Conservation (phyloP, 225 moss, liverwort and hornwort genomes). For the Pseudisothecium myosuroides region DNA sequence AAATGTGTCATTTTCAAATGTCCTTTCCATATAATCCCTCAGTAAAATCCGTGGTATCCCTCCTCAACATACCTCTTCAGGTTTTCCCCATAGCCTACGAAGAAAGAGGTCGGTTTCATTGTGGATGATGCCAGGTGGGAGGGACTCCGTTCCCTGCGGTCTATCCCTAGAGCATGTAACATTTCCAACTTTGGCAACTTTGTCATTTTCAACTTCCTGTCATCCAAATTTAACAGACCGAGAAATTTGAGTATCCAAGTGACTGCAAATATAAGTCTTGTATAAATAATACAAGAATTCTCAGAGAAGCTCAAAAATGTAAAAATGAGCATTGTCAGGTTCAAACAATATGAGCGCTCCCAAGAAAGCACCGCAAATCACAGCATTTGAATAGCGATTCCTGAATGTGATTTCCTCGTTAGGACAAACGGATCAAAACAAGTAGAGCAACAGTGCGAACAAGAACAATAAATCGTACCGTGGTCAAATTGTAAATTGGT, state of each 20-base stretch:
- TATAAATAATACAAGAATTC: not conserved
- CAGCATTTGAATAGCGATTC: not conserved
- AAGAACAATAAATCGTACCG: not conserved
- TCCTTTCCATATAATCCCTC: not conserved
- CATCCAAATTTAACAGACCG: not conserved
- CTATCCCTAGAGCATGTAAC: conserved; percentile 17
- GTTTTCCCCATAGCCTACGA: conserved; percentile 46
- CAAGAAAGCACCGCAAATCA: not conserved
- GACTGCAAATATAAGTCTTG: not conserved
- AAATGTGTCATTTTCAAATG: not conserved
- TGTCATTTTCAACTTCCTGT: conserved; percentile 8
- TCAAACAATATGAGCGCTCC: not conserved
- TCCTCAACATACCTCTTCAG: conserved; percentile 34
- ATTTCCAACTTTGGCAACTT: not conserved
- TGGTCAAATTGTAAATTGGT: conserved; percentile 2
- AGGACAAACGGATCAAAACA: not conserved
- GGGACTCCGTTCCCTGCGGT: conserved; percentile 35
- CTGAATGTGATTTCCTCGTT: not conserved
- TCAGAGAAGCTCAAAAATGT: not conserved
- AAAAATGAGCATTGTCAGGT: not conserved
- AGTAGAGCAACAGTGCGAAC: not conserved
- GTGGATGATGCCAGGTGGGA: conserved; percentile 34
- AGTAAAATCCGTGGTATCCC: not conserved
- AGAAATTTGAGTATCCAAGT: not conserved
- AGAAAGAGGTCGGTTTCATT: conserved; percentile 33